phyloP scores from a whole-genome alignment of 2,329 filamentous ascomycete species.

The Drechslerella coelobrocha region DNA sequence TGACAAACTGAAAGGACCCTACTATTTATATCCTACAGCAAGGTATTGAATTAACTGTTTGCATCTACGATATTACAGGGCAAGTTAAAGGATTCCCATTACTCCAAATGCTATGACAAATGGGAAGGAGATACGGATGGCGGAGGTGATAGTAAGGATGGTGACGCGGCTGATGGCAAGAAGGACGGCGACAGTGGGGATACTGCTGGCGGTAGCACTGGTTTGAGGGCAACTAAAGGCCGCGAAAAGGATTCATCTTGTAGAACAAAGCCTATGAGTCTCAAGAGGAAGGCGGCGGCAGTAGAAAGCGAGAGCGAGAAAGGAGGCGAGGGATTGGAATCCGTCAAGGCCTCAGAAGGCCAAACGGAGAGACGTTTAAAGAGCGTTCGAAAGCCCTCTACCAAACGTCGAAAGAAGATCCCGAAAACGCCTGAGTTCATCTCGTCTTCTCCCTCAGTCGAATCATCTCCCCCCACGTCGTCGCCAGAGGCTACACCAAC shows the following conservation, averaged over 20 bases:
- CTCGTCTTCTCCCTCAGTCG: not conserved
- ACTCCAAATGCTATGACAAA: conserved; percentile 8
- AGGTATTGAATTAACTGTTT: not conserved
- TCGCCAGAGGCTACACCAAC: not conserved
- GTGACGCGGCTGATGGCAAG: not conserved
- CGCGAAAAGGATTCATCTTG: no score
- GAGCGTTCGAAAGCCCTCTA: not conserved
- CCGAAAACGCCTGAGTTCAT: conserved; percentile 25
- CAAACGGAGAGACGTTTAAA: not conserved
- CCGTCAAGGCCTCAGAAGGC: not conserved
- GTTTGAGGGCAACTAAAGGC: not conserved
- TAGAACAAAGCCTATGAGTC: no score
- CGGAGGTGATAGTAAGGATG: not conserved
- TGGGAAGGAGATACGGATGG: conserved; percentile 9
- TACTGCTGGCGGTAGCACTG: not conserved
- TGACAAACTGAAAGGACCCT: not conserved
- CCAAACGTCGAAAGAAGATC: conserved; percentile 8
- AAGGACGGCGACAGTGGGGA: not conserved
- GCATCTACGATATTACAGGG: not conserved
- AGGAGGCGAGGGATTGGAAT: not conserved
- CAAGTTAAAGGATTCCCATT: conserved; percentile 4
- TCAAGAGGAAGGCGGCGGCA: no score
- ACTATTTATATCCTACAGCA: not conserved
- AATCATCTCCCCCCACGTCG: not conserved
- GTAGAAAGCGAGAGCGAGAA: no score